Evolutionary conservation across 768 basidiomycete species (phyloP), one percentile per base, ranked within the genome.

Genomic region (Psilocybe tampanensis): DNA sequence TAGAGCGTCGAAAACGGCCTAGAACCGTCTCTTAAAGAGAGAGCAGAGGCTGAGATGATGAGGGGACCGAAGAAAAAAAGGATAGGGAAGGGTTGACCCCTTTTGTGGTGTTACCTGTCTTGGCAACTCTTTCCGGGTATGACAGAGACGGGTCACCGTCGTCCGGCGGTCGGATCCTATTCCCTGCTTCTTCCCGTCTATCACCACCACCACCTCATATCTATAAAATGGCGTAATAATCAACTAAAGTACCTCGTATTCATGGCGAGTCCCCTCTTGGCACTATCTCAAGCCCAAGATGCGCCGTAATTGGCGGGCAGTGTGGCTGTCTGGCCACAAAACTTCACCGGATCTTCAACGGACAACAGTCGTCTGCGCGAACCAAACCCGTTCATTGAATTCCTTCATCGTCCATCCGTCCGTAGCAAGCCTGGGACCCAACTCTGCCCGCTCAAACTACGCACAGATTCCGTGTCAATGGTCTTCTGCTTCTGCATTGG

Each of bases 151-250:
- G 60, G 54, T 53, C n/a, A 43, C 60, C 60, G 63, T n/a, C n/a
- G n/a, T n/a, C 63, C 59, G 61, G 56, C 52, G 52, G 51, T 56
- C 54, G 64, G 59, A 48, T 36, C 44, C 56, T 42, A 51, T 56
- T 23, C 53, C 45, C 47, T 32, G 49, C 52, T 29, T 45, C 43
- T 19, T 39, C 36, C 55, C 62, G 59, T 62, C 55, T 65, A 65
- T 50, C 64, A 56, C 64, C 64, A 59, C n/a, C n/a, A n/a, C n/a
- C n/a, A n/a, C n/a, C n/a, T n/a, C n/a, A 55, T 34, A 44, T 41
- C 18, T 50, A 42, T 22, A 23, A 21, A 6, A 41, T 52, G 1
- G 36, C 22, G 26, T 13, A 23, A 24, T 52, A 39, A 39, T n/a
- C 36, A 3, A n/a, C 6, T 5, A 13, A 39, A 39, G 4, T 3